Evolutionary conservation across 2,329 filamentous ascomycete species (phyloP).

Genomic region (Malbranchea cinnamomea): DNA sequence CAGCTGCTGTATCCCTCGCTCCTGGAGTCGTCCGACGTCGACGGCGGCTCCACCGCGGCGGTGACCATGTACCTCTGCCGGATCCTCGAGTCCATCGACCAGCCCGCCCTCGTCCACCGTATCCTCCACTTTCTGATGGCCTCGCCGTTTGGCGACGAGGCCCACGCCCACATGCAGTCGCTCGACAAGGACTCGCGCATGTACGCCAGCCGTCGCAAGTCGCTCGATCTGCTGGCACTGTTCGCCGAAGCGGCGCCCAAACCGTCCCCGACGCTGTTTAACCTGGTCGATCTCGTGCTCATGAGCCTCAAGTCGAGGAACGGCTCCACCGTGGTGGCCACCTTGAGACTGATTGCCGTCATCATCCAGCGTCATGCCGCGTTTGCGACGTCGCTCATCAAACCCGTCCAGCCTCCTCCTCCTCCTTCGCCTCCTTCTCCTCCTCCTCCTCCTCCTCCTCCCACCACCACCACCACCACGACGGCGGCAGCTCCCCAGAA

Average conservation of each 20-base stretch:
- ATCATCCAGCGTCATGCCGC: constrained; percentile 77
- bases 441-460: too few relatives aligned
- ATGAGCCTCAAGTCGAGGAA: constrained; percentile 74
- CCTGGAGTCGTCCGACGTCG: constrained; percentile 89
- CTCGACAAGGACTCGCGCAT: constrained; percentile 42
- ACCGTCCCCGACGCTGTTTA: constrained; percentile 77
- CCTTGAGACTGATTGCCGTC: constrained; percentile 71
- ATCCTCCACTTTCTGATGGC: constrained; percentile 86
- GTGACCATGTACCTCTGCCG: constrained; percentile 85
- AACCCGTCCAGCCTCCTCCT: constrained; percentile 31
- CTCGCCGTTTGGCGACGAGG: constrained; percentile 40
- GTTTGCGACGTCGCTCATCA: constrained; percentile 58
- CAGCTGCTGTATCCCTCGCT: constrained; percentile 93
- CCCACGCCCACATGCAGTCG: constrained; percentile 17
- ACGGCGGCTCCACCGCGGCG: constrained; percentile 90
- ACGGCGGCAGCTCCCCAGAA: constrained; percentile 11
- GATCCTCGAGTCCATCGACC: constrained; percentile 80
- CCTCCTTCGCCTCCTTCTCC: too few relatives aligned
- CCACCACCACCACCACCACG: neutral
- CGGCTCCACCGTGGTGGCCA: constrained; percentile 77
- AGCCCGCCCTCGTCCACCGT: constrained; percentile 85
- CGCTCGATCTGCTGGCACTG: constrained; percentile 70
- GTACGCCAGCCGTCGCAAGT: constrained; percentile 60
- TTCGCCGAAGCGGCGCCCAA: constrained; percentile 60
- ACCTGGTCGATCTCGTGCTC: constrained; percentile 77